Evolutionary conservation across 257 asterid species (phyloP).

Genomic region (Jaltomata sinuosa): DNA sequence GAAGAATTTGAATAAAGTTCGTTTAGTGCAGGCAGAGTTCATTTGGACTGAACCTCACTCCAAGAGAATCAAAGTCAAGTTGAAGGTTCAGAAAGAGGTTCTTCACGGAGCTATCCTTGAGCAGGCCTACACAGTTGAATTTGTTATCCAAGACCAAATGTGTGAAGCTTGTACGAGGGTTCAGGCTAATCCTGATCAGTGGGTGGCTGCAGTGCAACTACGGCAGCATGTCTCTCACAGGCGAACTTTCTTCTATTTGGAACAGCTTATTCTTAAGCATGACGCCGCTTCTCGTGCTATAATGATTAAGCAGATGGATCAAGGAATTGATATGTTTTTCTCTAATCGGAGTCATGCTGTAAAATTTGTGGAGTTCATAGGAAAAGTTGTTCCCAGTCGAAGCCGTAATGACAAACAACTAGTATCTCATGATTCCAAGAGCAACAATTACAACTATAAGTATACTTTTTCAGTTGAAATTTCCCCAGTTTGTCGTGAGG

Average conservation of each 20-base stretch:
- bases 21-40: not conserved
- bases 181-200: conserved; percentile 51
- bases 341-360: conserved; percentile 33
- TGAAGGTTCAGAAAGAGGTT: conserved; percentile 45
- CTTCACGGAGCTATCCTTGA: conserved; percentile 43
- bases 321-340: conserved; percentile 46
- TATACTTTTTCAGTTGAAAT: conserved; percentile 47
- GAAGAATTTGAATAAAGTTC: conserved; percentile 3
- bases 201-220: conserved; percentile 55
- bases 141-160: conserved; percentile 40
- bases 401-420: conserved; percentile 37
- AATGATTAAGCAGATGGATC: conserved; percentile 49
- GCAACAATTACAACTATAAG: conserved; percentile 33
- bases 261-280: conserved; percentile 56
- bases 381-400: conserved; percentile 31
- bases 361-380: conserved; percentile 38
- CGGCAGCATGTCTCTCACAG: conserved; percentile 54
- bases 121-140: conserved; percentile 39
- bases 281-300: conserved; percentile 45
- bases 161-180: conserved; percentile 46
- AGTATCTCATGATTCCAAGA: conserved; percentile 46
- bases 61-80: conserved; percentile 1
- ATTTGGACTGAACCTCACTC: conserved; percentile 7
- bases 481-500: conserved; percentile 46
- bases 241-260: conserved; percentile 47